phyloP scores from a whole-genome alignment of 23 red algal species.

The Gracilariopsis chorda region DNA sequence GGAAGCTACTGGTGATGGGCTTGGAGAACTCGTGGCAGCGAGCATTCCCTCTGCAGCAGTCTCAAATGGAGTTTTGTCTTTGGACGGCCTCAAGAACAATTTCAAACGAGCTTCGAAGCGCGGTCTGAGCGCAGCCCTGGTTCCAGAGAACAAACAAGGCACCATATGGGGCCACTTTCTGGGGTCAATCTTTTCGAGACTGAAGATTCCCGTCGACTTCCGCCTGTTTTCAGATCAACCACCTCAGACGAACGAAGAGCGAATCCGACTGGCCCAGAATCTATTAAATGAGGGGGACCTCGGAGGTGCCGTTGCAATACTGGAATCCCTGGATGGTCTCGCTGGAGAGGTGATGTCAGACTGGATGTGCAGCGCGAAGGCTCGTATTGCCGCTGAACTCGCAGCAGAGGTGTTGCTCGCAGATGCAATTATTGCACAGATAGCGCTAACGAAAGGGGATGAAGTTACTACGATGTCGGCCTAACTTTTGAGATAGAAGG shows the following conservation, averaged over 20 bases:
- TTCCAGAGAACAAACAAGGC: slow-evolving; percentile 39
- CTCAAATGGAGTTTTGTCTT: not conserved
- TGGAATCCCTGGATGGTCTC: slow-evolving; percentile 52
- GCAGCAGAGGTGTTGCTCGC: slow-evolving; percentile 54
- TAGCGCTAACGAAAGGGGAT: slow-evolving; percentile 38
- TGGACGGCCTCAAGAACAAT: slow-evolving; percentile 32
- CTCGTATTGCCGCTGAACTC: slow-evolving; percentile 36
- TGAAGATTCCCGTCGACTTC: slow-evolving; percentile 50
- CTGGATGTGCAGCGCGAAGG: slow-evolving; percentile 54
- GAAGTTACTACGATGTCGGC: not conserved
- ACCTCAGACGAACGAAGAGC: slow-evolving; percentile 48
- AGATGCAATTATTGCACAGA: slow-evolving; percentile 61
- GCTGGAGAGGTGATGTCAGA: slow-evolving; percentile 36
- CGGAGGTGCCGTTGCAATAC: slow-evolving; percentile 22
- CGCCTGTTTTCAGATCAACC: not conserved
- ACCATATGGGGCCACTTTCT: slow-evolving; percentile 61
- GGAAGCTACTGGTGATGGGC: slow-evolving; percentile 7
- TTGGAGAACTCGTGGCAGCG: slow-evolving; percentile 41
- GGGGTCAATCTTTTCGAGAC: slow-evolving; percentile 42
- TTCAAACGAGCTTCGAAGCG: slow-evolving; percentile 3
- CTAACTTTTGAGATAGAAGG: not conserved
- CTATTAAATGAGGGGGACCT: slow-evolving; percentile 43
- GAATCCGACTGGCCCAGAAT: slow-evolving; percentile 33
- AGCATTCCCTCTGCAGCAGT: slow-evolving; percentile 30
- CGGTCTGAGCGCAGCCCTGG: slow-evolving; percentile 41